Evolutionary conservation across 2,329 filamentous ascomycete genomes (phyloP).

Genomic region (Diaporthe australafricana): DNA sequence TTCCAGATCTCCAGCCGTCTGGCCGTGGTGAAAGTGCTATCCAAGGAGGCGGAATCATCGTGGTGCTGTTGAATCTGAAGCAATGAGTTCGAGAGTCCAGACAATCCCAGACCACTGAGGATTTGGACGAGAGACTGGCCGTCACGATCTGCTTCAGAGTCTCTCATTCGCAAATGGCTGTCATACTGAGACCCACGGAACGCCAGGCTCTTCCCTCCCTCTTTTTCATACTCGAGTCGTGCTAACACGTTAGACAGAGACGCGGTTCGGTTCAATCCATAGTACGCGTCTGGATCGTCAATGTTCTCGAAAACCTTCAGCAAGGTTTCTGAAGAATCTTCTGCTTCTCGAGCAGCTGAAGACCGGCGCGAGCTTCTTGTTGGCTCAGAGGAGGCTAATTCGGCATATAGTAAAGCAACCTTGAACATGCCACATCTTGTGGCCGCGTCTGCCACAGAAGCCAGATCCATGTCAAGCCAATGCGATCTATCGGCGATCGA

Average conservation of each 20-base stretch:
- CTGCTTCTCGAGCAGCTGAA: conserved; percentile 62
- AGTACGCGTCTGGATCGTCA: conserved; percentile 96
- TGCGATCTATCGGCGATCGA: conserved; percentile 82
- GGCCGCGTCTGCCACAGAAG: conserved; percentile 77
- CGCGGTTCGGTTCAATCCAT: conserved; percentile 84
- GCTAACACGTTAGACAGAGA: conserved; percentile 82
- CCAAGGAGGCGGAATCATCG: conserved; percentile 68
- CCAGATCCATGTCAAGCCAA: conserved; percentile 89
- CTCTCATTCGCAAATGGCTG: conserved; percentile 76
- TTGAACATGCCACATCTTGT: conserved; percentile 86
- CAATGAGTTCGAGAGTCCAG: conserved; percentile 86
- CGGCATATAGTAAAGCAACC: conserved; percentile 84
- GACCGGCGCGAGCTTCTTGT: conserved; percentile 73
- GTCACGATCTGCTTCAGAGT: conserved; percentile 68
- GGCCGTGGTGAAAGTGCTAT: conserved; percentile 83
- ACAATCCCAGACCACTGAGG: conserved; percentile 83
- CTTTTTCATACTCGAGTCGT: conserved; percentile 88
- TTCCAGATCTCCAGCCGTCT: conserved; percentile 93
- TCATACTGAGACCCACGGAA: conserved; percentile 94
- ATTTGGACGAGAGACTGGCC: conserved; percentile 79
- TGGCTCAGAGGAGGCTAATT: conserved; percentile 73
- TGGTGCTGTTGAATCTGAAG: conserved; percentile 74
- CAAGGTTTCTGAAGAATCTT: conserved; percentile 74
- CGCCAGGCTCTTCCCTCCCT: conserved; percentile 87
- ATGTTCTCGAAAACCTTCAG: conserved; percentile 90